phyloP scores from a whole-genome alignment of 768 basidiomycete genomes.

The Boletellus sp. region DNA sequence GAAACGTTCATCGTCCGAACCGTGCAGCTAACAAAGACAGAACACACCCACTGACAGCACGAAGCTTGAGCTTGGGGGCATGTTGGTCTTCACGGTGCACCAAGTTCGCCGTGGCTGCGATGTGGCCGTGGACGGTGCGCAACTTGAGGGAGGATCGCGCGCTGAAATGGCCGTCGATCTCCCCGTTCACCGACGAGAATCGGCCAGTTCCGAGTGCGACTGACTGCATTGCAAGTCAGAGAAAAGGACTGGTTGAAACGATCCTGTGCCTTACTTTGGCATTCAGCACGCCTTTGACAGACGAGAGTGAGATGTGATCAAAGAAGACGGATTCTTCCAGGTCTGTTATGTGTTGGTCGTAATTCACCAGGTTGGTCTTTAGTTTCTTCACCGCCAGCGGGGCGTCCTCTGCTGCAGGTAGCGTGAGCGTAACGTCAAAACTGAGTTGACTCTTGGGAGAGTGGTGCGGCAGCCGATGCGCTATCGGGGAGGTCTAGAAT shows the following conservation, averaged over 20 bases:
- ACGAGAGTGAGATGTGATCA: slow-evolving; percentile 32
- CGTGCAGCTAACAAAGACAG: too few relatives aligned
- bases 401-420: slow-evolving; percentile 31
- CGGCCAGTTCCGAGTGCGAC: slow-evolving; percentile 25
- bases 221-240: slow-evolving; percentile 26
- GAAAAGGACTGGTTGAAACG: neutral
- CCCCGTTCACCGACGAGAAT: slow-evolving; percentile 42
- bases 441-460: slow-evolving; percentile 16
- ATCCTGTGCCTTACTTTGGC: slow-evolving; percentile 28
- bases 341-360: slow-evolving; percentile 35
- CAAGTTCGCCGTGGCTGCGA: slow-evolving; percentile 39
- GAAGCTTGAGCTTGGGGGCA: slow-evolving; percentile 31
- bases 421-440: slow-evolving; percentile 36
- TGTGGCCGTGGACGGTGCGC: slow-evolving; percentile 37
- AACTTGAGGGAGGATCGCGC: slow-evolving; percentile 34
- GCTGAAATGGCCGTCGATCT: slow-evolving; percentile 43
- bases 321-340: slow-evolving; percentile 37
- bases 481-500: slow-evolving; percentile 32
- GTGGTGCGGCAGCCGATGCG: neutral
- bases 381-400: slow-evolving; percentile 38
- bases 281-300: slow-evolving; percentile 34
- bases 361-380: slow-evolving; percentile 41
- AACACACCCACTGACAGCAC: slow-evolving; percentile 43
- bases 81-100: slow-evolving; percentile 23
- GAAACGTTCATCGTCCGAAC: too few relatives aligned